Evolutionary conservation across 257 asterid genomes (phyloP), one percentile per base, ranked within the genome.

Genomic region (Nicotiana knightiana): DNA sequence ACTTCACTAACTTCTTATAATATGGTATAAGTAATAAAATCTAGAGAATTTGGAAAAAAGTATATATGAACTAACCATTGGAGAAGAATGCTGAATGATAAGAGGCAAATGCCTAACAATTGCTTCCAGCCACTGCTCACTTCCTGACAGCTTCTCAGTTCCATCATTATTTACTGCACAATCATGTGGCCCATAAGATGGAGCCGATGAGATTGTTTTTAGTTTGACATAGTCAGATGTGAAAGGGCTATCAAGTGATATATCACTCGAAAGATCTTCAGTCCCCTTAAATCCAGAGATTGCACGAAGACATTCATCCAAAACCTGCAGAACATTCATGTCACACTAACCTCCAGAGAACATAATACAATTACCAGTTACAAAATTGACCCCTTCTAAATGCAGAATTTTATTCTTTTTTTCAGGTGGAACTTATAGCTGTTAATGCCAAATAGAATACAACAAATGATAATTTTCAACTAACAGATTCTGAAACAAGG

Each of bases 231-330:
- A 92, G 85, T 92, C 99, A 86, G 98, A 91, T 67, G 92, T 93
- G 87, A 95, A 95, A 67, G 99, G 98, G 85, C 88, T 91, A 85
- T 86, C 93, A 83, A 91, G 85, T 81, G 88, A 85, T 68, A 90
- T 93, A 87, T 95, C 98, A 87, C 89, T 91, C 79, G 95, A 87
- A 82, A 90, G 91, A 91, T 95, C 99, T 87, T 95, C 99, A 79
- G 97, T 92, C 85, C 99, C 99, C 88, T 90, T 91, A 89, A 95
- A 95, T 81, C 95, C 97, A 82, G 98, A 92, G 67, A 93, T 89
- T 63, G 99, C 99, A 85, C 99, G 99, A 84, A 95, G 97, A 85
- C 93, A 90, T 88, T 93, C 97, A 90, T 95, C 99, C 87, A 95
- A 84, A 85, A 93, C 92, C 99, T 95, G 93, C 73, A 87, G 79